Conservation (phyloP, 2,329 filamentous ascomycete species). For the Verticillium longisporum region DNA sequence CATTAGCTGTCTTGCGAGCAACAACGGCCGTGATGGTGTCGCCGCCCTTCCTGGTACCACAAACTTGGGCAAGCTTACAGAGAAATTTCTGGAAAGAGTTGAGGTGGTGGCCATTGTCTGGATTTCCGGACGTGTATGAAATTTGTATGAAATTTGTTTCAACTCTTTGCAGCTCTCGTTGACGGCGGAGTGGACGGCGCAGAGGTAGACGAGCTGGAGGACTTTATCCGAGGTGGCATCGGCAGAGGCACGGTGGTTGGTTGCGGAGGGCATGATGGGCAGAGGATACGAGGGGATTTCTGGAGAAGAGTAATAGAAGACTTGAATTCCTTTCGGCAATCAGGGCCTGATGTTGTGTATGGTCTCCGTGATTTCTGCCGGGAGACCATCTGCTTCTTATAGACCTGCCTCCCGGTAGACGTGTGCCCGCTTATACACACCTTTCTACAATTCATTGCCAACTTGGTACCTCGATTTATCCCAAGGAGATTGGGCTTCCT, state of each 20-base stretch:
- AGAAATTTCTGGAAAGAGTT: slow-evolving; percentile 4
- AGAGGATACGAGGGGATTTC: not conserved
- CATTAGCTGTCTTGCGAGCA: not conserved
- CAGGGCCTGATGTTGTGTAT: not conserved
- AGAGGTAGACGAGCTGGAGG: slow-evolving; percentile 1
- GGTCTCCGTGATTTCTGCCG: not conserved
- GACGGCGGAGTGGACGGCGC: not conserved
- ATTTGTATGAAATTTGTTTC: slow-evolving; percentile 1
- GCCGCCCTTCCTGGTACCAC: slow-evolving; percentile 6
- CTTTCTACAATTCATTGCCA: too few species aligned
- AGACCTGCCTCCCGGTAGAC: not conserved
- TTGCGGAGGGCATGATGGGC: not conserved
- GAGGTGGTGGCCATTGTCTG: not conserved
- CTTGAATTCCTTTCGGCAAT: too few species aligned
- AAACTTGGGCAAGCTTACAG: slow-evolving; percentile 11
- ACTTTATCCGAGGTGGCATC: not conserved
- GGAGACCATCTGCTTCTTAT: not conserved
- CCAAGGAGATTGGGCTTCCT: too few species aligned
- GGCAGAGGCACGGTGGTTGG: not conserved
- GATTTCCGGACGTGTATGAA: slow-evolving; percentile 10
- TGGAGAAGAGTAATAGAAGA: not conserved
- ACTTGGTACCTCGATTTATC: too few species aligned
- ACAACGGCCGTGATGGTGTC: slow-evolving; percentile 7
- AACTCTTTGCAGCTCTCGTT: slow-evolving; percentile 3
- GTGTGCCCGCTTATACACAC: too few species aligned